A percentile compares a stretch with the other conserved stretches of the same genome.
Evolutionary conservation across 768 basidiomycete genomes (phyloP).

Genomic region (Mycena alexandri): DNA sequence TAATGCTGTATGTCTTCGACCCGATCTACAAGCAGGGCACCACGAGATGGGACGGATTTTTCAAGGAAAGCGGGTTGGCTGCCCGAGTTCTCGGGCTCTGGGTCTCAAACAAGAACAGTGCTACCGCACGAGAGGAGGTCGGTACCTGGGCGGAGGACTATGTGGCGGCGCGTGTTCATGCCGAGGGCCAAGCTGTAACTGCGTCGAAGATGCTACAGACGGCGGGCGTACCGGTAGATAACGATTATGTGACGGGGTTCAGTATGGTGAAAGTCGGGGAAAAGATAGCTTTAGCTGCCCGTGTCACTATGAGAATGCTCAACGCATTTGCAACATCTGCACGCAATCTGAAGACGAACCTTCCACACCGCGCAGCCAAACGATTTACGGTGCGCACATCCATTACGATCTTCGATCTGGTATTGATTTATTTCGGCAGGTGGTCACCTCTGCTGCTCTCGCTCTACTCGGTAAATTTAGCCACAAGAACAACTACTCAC

Average conservation of each 20-base stretch:
- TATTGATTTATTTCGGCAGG: not conserved
- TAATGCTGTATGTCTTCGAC: conserved; percentile 45
- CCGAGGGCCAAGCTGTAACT: not conserved
- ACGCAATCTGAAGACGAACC: too few species aligned
- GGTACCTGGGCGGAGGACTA: not conserved
- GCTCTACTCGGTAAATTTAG: not conserved
- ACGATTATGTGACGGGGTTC: too few species aligned
- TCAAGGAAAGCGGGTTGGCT: conserved; percentile 26
- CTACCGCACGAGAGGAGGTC: conserved; percentile 31
- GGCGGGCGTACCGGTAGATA: too few species aligned
- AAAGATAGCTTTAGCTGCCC: too few species aligned
- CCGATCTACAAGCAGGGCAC: conserved; percentile 37
- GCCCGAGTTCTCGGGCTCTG: conserved; percentile 45
- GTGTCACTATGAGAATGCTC: too few species aligned
- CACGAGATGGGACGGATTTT: conserved; percentile 44
- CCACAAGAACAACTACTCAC: not conserved
- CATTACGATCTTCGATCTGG: too few species aligned
- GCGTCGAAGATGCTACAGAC: not conserved
- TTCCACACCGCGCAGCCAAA: too few species aligned
- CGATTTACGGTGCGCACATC: too few species aligned
- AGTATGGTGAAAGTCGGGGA: too few species aligned
- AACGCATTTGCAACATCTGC: too few species aligned
- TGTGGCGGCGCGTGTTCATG: not conserved
- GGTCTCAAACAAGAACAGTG: conserved; percentile 39
- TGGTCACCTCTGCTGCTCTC: not conserved